Percentiles rank a stretch among this genome's conserved stretches.
These are phyloP conservation scores for Dryas octopetala DNA, from an alignment of 306 rosid genomes.

Conservation along the genomic window DNA sequence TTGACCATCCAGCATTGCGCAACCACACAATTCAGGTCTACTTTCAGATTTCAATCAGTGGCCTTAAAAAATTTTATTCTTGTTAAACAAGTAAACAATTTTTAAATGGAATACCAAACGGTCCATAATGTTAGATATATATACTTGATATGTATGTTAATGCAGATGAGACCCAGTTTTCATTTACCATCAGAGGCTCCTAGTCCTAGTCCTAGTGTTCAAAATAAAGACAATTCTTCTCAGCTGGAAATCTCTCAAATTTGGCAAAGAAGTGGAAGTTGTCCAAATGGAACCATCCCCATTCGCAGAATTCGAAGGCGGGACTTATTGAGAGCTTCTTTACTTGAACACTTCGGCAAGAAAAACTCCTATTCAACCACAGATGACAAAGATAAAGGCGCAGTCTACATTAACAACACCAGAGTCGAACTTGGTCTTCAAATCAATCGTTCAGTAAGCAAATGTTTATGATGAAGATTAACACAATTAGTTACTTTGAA, in stretches of 20 bases:
- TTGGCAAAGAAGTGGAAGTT: conserved; percentile 67
- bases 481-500: too few species aligned
- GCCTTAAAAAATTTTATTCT: too few species aligned
- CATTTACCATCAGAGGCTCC: background rate
- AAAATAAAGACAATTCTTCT: background rate
- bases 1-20: conserved; percentile 52
- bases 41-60: background rate
- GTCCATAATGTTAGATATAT: too few species aligned
- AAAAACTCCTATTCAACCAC: conserved; percentile 25
- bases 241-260: conserved; percentile 19
- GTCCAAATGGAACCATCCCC: conserved; percentile 70
- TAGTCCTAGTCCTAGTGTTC: conserved; percentile 2
- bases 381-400: background rate
- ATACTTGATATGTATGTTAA: background rate
- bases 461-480: background rate
- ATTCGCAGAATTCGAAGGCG: conserved; percentile 47
- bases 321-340: conserved; percentile 42
- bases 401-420: conserved; percentile 6
- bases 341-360: conserved; percentile 44
- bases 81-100: too few species aligned
- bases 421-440: background rate
- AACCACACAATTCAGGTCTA: conserved; percentile 51
- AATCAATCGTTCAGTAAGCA: conserved; percentile 48
- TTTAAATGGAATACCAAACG: too few species aligned
- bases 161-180: conserved; percentile 49